Conservation (phyloP, 202 grass and related monocot genomes). For the Digitaria exilis region DNA sequence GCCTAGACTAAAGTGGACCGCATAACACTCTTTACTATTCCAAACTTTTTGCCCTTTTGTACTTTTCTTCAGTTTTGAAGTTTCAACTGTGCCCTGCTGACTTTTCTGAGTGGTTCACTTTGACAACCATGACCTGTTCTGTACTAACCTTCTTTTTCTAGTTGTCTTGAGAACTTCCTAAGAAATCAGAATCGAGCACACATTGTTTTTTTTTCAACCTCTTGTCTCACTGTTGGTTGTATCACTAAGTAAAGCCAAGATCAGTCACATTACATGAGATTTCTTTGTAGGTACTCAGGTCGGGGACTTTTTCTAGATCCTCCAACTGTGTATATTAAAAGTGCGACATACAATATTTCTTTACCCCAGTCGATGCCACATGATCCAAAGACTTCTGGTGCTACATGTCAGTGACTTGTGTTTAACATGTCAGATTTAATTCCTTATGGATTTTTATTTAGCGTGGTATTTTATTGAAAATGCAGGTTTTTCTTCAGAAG, state of each 20-base stretch:
- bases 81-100: not conserved
- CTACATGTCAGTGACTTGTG: constrained; percentile 59
- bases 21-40: not conserved
- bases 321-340: constrained; percentile 69
- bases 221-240: not conserved
- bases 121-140: not conserved
- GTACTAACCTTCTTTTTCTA: not conserved
- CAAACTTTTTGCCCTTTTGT: not conserved
- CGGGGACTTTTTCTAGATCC: constrained; percentile 90
- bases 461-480: constrained; percentile 34
- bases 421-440: constrained; percentile 26
- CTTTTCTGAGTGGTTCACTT: not conserved
- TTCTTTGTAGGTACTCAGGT: constrained; percentile 77
- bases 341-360: constrained; percentile 64
- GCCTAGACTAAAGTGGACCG: not conserved
- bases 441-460: constrained; percentile 25
- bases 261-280: constrained; percentile 24
- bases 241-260: not conserved
- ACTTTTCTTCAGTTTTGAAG: not conserved
- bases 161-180: not conserved
- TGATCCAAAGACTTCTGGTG: constrained; percentile 47
- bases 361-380: constrained; percentile 54
- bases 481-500: constrained; percentile 71
- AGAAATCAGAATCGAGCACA: not conserved
- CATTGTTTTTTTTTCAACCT: no score